phyloP scores from a whole-genome alignment of 148 eudicot species.

The Talinum fruticosum region DNA sequence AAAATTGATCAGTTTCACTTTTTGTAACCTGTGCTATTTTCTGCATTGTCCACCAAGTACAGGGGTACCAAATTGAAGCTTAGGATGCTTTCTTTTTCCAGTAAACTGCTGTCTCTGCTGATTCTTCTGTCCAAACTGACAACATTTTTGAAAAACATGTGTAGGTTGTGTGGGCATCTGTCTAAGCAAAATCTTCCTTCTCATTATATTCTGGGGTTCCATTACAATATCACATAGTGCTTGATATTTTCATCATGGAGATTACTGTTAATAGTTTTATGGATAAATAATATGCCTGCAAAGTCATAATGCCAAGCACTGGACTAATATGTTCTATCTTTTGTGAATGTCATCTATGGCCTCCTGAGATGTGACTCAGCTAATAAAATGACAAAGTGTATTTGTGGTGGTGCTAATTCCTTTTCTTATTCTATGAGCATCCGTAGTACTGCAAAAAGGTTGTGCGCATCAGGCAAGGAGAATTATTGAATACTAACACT shows the following conservation, averaged over 20 bases:
- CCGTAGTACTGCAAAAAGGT: background rate
- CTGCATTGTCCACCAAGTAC: too few relatives aligned
- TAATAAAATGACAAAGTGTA: background rate
- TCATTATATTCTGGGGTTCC: background rate
- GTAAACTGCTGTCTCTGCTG: background rate
- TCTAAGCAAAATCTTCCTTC: background rate
- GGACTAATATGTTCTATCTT: background rate
- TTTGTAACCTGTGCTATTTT: too few relatives aligned
- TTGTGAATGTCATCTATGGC: background rate
- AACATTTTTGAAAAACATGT: background rate
- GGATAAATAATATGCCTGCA: background rate
- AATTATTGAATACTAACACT: slow-evolving; percentile 10
- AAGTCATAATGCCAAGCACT: background rate
- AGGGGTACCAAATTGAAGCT: too few relatives aligned
- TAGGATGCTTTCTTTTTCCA: background rate
- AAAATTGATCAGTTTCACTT: too few relatives aligned
- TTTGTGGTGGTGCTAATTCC: background rate
- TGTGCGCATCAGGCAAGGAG: background rate
- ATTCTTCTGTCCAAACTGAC: background rate
- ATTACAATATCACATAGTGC: background rate
- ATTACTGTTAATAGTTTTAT: background rate
- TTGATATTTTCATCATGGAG: background rate
- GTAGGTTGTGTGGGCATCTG: background rate
- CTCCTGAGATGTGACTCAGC: background rate
- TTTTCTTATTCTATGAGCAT: background rate